These are phyloP conservation scores for Lunasporangiospora selenospora DNA, from an alignment of 192 early-diverging fungal genomes.

Conservation along the genomic window DNA sequence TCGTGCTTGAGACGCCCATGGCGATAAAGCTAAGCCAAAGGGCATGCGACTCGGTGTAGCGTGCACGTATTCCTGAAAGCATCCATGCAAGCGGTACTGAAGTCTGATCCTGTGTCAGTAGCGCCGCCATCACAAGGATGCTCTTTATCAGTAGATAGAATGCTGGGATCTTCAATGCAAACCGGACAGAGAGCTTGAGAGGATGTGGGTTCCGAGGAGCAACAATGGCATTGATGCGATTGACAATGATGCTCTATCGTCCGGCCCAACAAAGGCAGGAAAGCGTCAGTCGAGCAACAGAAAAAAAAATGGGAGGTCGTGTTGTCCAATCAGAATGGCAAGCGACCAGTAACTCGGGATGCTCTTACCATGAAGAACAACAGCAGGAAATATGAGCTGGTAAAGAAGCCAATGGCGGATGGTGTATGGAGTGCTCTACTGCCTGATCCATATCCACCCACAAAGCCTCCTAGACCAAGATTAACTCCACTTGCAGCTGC, in stretches of 20 bases:
- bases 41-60: conserved; percentile 34
- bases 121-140: conserved; percentile 30
- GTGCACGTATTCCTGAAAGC: conserved; percentile 2
- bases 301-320: not conserved
- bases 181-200: conserved; percentile 41
- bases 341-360: too few species aligned
- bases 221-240: conserved; percentile 59
- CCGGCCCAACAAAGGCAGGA: not conserved
- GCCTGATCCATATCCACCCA: too few species aligned
- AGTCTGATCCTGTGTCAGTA: conserved; percentile 19
- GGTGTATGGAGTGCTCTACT: conserved; percentile 15
- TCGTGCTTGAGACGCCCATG: conserved; percentile 38
- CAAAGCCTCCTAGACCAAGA: too few species aligned
- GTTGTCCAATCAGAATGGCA: not conserved
- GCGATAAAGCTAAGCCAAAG: conserved; percentile 49
- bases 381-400: conserved; percentile 40
- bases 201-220: conserved; percentile 53
- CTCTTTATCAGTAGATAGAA: conserved; percentile 53
- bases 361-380: conserved; percentile 49
- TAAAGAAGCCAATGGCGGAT: conserved; percentile 46
- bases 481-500: too few species aligned
- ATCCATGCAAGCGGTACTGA: conserved; percentile 8
- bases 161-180: conserved; percentile 49
- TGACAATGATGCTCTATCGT: conserved; percentile 50
- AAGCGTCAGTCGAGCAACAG: not conserved